Base-by-base conservation (phyloP, 768 basidiomycete species). In the Tulasnella sp. region DNA sequence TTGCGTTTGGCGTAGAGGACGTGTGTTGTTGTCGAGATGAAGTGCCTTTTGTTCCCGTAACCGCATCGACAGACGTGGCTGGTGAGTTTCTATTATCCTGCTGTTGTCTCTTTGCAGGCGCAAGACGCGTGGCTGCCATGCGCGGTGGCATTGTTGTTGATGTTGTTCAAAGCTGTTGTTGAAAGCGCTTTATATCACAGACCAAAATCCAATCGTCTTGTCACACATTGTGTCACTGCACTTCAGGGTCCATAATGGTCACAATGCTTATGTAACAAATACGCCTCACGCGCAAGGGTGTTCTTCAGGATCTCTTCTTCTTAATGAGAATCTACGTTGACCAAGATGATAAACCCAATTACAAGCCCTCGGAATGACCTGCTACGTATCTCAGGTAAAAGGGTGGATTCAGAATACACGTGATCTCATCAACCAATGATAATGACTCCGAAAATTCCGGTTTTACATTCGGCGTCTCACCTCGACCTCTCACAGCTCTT, bases 71-170 rank as follows among this genome's bases (percentile, higher is more conserved):
- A 2, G 45, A 47, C n/a, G 45, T 34, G 34, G 34, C 34, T 24
- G 45, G 45, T n/a, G 45, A 47, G 45, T 47, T 34, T 22, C 45
- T 29, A 34, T 47, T 34, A 33, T 47, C 31, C 19, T 29, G 31
- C 27, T 31, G 45, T 12, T 47, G 45, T 7, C 45, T 25, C 45
- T 47, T 47, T 6, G 28, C 33, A 22, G 32, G 45, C 19, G 28
- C 29, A 13, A 34, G 24, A 24, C 31, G 22, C 13, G 31, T 29
- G 15, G 45, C 45, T 47, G 45, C 45, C n/a, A n/a, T n/a, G 32
- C 45, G 32, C 16, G 45, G 45, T 33, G 45, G 25, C 45, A 47
- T 47, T n/a, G n/a, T n/a, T n/a, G 42, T 15, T 44, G 20, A 15
- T 19, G 42, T 44, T 27, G 42, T 9, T n/a, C 5, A 28, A 16